phyloP scores from a whole-genome alignment of 768 basidiomycete genomes.

The Cytidiella melzeri region DNA sequence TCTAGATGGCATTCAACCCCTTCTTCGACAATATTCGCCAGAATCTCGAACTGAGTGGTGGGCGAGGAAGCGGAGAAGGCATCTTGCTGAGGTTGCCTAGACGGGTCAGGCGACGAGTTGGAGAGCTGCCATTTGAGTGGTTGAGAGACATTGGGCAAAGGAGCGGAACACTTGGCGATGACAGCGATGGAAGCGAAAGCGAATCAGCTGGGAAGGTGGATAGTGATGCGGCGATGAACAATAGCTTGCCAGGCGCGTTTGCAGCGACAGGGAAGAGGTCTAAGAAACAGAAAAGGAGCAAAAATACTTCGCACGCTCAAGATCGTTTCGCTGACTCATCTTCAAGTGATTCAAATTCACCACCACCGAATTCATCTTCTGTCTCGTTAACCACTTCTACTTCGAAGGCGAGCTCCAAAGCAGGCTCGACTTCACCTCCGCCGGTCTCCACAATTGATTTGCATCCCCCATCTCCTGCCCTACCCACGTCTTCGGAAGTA shows the following conservation, averaged over 20 bases:
- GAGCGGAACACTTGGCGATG: slow-evolving; percentile 27
- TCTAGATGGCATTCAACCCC: slow-evolving; percentile 59
- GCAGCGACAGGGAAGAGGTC: background rate
- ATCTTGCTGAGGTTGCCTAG: slow-evolving; percentile 63
- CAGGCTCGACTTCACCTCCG: background rate
- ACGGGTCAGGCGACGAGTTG: slow-evolving; percentile 35
- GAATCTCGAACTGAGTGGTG: slow-evolving; percentile 65
- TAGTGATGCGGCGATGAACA: background rate
- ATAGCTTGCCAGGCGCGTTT: background rate
- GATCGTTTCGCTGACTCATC: background rate
- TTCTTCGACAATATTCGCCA: slow-evolving; percentile 95
- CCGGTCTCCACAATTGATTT: slow-evolving; percentile 3
- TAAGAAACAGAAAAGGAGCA: background rate
- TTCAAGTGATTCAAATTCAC: background rate
- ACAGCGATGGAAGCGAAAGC: slow-evolving; percentile 15
- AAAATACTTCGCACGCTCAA: background rate
- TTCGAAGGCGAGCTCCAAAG: background rate
- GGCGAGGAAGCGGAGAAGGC: slow-evolving; percentile 40
- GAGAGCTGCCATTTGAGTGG: slow-evolving; percentile 78
- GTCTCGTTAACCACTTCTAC: background rate
- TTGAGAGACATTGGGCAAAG: slow-evolving; percentile 62
- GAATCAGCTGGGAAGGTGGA: slow-evolving; percentile 4
- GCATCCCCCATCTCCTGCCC: slow-evolving; percentile 3
- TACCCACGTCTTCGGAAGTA: background rate
- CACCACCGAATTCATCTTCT: background rate